Base-by-base conservation (phyloP, 2,329 filamentous ascomycete genomes). In the Chaetomium sp. region DNA sequence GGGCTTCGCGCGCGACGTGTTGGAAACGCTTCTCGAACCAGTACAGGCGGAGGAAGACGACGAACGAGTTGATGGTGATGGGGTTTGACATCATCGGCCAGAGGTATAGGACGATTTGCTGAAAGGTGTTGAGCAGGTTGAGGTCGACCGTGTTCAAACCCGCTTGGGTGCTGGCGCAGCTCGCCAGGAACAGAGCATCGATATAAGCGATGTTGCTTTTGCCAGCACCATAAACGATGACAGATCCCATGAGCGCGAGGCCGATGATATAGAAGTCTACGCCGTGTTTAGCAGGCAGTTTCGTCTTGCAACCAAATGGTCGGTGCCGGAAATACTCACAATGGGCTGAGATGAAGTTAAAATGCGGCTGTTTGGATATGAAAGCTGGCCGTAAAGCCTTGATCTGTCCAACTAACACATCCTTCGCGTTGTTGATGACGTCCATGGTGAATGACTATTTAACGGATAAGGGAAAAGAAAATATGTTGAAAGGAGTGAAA, bases 11-110 rank as follows among this genome's bases (percentile, higher is more conserved):
- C 16, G 90, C 93, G 69, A 97, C 85, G 71, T 91, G 84, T 74
- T 96, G 90, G 74, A 99, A 98, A 8, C 93, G 87, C 77, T 96
- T 97, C 78, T 99, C 93, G 75, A 99, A 99, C 94, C 94, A 99
- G 78, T 97, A 97, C 1, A 99, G 82, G 29, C 95, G 90, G 16
- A 98, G 83, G 71, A 97, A 94, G 8, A 99, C 95, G 53, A 99
- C 92, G 53, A 87, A 90, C 1, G 90, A 87, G 73, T 96, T 88
- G 71, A 97, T 89, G 55, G 90, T 88, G 67, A 97, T 95, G 0
- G 93, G 93, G 58, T 92, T 96, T 29, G 89, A 87, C 13, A 92
- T 71, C 82, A 92, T 88, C 4, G 89, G 81, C 49, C 91, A 82
- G 7, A 93, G 72, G 71, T 90, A 93, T 29, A 96, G 79, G 58